phyloP scores from a whole-genome alignment of 768 basidiomycete species.

The Lactarius sp. region DNA sequence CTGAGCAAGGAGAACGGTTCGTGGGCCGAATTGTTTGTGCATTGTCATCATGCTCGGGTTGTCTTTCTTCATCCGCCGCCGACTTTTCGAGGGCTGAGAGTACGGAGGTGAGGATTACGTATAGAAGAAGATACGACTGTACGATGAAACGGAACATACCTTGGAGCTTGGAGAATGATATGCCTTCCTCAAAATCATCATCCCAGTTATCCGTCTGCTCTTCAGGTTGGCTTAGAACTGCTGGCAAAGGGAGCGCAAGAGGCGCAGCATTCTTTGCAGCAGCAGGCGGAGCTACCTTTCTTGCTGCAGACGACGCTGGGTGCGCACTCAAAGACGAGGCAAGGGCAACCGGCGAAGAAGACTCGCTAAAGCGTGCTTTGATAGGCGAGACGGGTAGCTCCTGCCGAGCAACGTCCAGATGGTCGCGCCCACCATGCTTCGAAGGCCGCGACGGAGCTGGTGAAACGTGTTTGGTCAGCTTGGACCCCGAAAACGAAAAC shows the following conservation, averaged over 20 bases:
- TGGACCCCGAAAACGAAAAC: slow-evolving; percentile 11
- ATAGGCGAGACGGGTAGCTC: slow-evolving; percentile 37
- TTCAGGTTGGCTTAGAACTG: slow-evolving; percentile 67
- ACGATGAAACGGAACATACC: slow-evolving; percentile 34
- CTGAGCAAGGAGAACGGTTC: slow-evolving; percentile 53
- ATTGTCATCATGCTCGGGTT: slow-evolving; percentile 22
- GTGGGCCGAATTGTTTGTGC: slow-evolving; percentile 72
- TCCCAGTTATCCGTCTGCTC: slow-evolving; percentile 97
- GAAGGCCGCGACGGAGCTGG: slow-evolving; percentile 68
- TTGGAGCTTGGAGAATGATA: slow-evolving; percentile 81
- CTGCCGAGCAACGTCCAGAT: slow-evolving; percentile 41
- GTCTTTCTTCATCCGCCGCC: slow-evolving; percentile 48
- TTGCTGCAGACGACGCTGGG: slow-evolving; percentile 16
- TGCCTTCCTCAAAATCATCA: slow-evolving; percentile 94
- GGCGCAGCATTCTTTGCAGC: slow-evolving; percentile 25
- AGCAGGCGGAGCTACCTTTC: slow-evolving; percentile 24
- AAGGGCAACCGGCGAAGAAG: slow-evolving; percentile 15
- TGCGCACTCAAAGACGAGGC: slow-evolving; percentile 18
- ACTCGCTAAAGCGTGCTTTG: slow-evolving; percentile 13
- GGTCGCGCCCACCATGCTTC: slow-evolving; percentile 46
- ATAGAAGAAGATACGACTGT: background rate
- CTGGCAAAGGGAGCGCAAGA: slow-evolving; percentile 49
- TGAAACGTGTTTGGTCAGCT: background rate
- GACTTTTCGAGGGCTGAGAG: slow-evolving; percentile 48
- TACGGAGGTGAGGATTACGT: slow-evolving; percentile 37